A percentile compares a stretch with the other conserved stretches of the same genome.
These are phyloP conservation scores for Akanthomyces dipterigenus DNA, from an alignment of 2,329 filamentous ascomycete species.

Conservation along the genomic window DNA sequence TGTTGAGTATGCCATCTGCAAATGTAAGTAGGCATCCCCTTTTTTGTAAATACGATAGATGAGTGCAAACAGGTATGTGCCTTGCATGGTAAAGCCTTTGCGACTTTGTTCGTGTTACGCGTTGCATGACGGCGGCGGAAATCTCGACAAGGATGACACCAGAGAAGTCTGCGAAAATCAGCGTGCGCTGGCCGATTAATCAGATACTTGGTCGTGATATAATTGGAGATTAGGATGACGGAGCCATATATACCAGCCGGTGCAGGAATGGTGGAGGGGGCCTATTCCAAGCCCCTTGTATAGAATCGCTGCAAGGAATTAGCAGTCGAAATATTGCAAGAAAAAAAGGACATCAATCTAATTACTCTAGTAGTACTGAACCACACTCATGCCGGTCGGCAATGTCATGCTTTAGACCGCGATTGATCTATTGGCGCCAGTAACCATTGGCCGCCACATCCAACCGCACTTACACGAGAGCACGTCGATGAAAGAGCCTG, in stretches of 20 bases:
- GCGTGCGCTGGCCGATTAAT: constrained; percentile 52
- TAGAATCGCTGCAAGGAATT: constrained; percentile 29
- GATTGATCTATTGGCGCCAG: constrained; percentile 30
- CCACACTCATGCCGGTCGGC: constrained; percentile 51
- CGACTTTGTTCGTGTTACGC: constrained; percentile 44
- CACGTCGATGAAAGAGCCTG: constrained; percentile 42
- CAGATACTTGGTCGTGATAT: constrained; percentile 43
- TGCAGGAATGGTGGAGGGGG: constrained; percentile 42
- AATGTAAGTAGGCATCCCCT: background rate
- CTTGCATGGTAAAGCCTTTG: constrained; percentile 53
- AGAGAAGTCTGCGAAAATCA: constrained; percentile 46
- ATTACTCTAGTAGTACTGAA: constrained; percentile 38
- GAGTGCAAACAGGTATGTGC: constrained; percentile 53
- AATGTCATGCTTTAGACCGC: constrained; percentile 52
- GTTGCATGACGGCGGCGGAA: constrained; percentile 53
- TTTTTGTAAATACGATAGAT: constrained; percentile 43
- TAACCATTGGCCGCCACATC: background rate
- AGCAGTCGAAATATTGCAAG: background rate
- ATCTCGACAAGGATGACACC: constrained; percentile 51
- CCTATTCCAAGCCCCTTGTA: constrained; percentile 48
- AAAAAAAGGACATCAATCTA: background rate
- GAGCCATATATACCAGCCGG: constrained; percentile 50
- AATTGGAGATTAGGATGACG: constrained; percentile 42
- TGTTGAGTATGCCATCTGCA: constrained; percentile 41
- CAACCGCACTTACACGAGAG: constrained; percentile 35